phyloP scores from a whole-genome alignment of 2,329 filamentous ascomycete genomes.

The Fusarium globosum region DNA sequence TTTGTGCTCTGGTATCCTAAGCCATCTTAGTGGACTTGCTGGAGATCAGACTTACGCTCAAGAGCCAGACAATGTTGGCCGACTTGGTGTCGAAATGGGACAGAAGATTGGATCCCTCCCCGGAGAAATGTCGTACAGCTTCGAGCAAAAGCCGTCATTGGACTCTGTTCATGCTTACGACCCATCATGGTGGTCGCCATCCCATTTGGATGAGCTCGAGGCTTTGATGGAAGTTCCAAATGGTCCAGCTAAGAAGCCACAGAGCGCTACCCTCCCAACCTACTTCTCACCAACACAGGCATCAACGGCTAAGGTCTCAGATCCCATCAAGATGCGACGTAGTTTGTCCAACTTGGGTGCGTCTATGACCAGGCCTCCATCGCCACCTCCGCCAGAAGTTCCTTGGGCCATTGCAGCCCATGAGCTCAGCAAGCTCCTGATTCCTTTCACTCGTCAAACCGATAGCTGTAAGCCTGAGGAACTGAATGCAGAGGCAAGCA shows the following conservation, averaged over 20 bases:
- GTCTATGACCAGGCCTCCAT: slow-evolving; percentile 58
- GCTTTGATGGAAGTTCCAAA: slow-evolving; percentile 63
- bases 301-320: slow-evolving; percentile 82
- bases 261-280: slow-evolving; percentile 70
- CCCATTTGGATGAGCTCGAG: slow-evolving; percentile 77
- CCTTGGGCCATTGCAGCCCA: slow-evolving; percentile 87
- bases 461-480: slow-evolving; percentile 83
- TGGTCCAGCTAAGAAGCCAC: slow-evolving; percentile 63
- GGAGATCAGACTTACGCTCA: slow-evolving; percentile 61
- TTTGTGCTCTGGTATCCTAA: slow-evolving; percentile 86
- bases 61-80: slow-evolving; percentile 48
- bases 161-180: slow-evolving; percentile 65
- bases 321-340: slow-evolving; percentile 72
- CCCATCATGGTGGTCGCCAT: slow-evolving; percentile 75
- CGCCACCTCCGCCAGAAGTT: slow-evolving; percentile 82
- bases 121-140: slow-evolving; percentile 41
- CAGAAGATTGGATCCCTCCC: slow-evolving; percentile 59
- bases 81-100: slow-evolving; percentile 69
- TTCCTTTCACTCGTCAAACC: slow-evolving; percentile 80
- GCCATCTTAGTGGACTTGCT: slow-evolving; percentile 86
- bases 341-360: slow-evolving; percentile 67
- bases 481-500: slow-evolving; percentile 74
- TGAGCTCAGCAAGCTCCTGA: slow-evolving; percentile 83
- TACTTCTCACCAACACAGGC: slow-evolving; percentile 91
- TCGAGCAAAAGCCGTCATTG: slow-evolving; percentile 17